phyloP scores from a whole-genome alignment of 1,139 yeast genomes.

The Ogataea hybrid region DNA sequence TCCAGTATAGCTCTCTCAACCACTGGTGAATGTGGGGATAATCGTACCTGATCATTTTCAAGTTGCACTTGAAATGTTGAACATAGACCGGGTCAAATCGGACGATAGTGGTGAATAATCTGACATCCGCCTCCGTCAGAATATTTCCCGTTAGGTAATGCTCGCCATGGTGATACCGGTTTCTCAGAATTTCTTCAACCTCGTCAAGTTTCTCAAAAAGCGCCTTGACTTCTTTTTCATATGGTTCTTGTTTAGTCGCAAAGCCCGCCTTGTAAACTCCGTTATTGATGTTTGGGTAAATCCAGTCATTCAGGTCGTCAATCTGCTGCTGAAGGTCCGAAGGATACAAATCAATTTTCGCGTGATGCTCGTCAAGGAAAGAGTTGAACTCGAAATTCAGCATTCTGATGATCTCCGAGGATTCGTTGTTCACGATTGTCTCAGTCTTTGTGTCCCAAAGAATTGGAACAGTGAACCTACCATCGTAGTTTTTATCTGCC shows the following conservation, averaged over 20 bases:
- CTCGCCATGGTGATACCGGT: conserved; percentile 41
- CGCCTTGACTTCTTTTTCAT: conserved; percentile 65
- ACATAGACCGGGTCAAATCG: conserved; percentile 91
- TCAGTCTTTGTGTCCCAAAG: conserved; percentile 82
- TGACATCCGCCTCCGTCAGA: conserved; percentile 86
- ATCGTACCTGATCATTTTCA: conserved; percentile 75
- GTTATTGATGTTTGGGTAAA: conserved; percentile 81
- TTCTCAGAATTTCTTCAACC: conserved; percentile 62
- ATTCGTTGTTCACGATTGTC: conserved; percentile 88
- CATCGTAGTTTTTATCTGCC: conserved; percentile 72
- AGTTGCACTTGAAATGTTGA: conserved; percentile 92
- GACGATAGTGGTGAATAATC: conserved; percentile 78
- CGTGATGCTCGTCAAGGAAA: conserved; percentile 45
- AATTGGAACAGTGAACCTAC: conserved; percentile 89
- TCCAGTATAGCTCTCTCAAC: conserved; percentile 86
- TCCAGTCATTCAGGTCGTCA: conserved; percentile 81
- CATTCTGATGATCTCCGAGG: conserved; percentile 84
- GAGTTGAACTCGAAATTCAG: conserved; percentile 70
- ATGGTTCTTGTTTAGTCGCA: conserved; percentile 80
- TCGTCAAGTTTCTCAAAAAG: conserved; percentile 73
- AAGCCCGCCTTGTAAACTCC: conserved; percentile 96
- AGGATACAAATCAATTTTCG: conserved; percentile 64
- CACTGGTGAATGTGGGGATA: conserved; percentile 79
- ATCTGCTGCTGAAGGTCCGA: conserved; percentile 48
- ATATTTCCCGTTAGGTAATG: conserved; percentile 59